Base-by-base conservation (phyloP, 441 rosid genomes). In the Euphorbia schlechtendalii region DNA sequence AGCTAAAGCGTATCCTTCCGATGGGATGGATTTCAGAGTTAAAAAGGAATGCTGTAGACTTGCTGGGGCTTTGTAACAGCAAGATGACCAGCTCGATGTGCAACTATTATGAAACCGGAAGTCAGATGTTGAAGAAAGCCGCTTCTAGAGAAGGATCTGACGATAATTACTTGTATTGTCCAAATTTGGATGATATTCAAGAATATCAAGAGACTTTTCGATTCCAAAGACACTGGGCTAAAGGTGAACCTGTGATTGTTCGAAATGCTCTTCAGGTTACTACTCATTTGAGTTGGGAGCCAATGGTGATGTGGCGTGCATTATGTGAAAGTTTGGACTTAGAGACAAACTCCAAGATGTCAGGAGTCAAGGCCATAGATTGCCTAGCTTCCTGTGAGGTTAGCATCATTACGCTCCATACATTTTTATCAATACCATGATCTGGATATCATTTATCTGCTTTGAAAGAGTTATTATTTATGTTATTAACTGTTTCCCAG, bases 291-390 rank as follows among this genome's bases (percentile, higher is more conserved):
- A 90, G 96, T 79, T 90, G 99, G 99, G 96, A 93, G 69, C 99
- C 99, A n/a, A 81, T 67, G 84, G 99, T 90, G 9, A 93, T 93
- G 96, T 81, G 92, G 96, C 93, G 96, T 45, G 99, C 96, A 8
- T 78, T 93, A 64, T 83, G 96, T 54, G 83, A 87, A 63, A 79
- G 76, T 58, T 73, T 57, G 60, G 86, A 86, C 76, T 61, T 80
- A 28, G 61, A 73, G n/a, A 65, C 74, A 34, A 78, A 86, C 73
- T 70, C 86, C 41, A 81, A 76, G 49, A 83, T 82, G 81, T 83
- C 89, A 20, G 80, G 80, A 65, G 91, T 92, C 58, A 87, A 80
- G 79, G 95, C 93, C 18, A 81, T 93, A 5, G 99, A 93, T 66
- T 93, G 90, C 70, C 81, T 93, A 55, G 87, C 94, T 63, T 72